Conservation (phyloP, 257 asterid species). For the Fraxinus anomala region DNA sequence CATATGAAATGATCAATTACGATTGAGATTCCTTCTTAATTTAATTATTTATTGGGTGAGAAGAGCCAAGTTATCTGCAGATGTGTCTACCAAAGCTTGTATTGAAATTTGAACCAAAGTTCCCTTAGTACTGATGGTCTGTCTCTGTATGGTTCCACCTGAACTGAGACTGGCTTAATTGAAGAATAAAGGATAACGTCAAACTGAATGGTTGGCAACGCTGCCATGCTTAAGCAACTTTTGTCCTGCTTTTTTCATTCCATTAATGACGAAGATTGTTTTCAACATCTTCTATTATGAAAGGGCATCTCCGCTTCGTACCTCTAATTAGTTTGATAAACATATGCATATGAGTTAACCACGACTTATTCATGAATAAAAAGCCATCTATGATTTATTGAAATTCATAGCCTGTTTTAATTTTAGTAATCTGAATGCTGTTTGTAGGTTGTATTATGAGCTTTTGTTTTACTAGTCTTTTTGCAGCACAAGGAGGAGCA, state of each 20-base stretch:
- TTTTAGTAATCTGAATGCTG: conserved; percentile 1
- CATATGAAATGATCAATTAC: neutral
- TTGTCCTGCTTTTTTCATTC: neutral
- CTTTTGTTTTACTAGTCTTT: conserved; percentile 55
- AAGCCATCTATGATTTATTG: neutral
- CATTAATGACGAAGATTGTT: neutral
- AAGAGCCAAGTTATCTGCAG: neutral
- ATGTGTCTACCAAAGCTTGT: neutral
- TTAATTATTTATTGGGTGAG: neutral
- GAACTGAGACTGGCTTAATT: neutral
- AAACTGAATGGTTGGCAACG: neutral
- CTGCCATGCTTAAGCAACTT: neutral
- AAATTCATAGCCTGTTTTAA: neutral
- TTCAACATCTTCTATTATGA: neutral
- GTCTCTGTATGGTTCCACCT: conserved; percentile 7
- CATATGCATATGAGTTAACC: neutral
- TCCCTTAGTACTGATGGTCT: neutral
- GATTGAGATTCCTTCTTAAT: neutral
- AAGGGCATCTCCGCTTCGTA: neutral
- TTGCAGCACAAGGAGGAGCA: conserved; percentile 98
- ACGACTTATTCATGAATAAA: conserved; percentile 11
- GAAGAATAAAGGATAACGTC: neutral
- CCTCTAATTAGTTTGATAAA: neutral
- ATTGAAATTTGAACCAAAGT: neutral
- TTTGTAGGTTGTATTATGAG: conserved; percentile 17